phyloP scores from a whole-genome alignment of 2,329 filamentous ascomycete species.

The Pyrenophora teres region DNA sequence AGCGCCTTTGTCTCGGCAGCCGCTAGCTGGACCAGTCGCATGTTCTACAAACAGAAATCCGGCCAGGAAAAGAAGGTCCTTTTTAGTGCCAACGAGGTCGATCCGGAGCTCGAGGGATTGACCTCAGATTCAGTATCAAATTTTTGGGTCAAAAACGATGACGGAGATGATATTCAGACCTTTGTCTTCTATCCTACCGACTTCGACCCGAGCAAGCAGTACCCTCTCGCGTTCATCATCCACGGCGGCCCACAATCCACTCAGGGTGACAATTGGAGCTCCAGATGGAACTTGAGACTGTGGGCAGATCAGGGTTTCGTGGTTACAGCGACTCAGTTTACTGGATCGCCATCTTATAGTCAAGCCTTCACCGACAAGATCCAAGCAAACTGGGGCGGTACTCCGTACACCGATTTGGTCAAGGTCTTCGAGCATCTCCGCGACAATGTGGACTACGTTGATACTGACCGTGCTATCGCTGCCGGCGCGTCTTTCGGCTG shows the following conservation, averaged over 20 bases:
- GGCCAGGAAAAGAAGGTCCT: conserved; percentile 49
- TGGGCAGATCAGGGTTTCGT: conserved; percentile 89
- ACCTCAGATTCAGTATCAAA: conserved; percentile 65
- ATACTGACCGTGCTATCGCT: conserved; percentile 72
- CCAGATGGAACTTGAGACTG: conserved; percentile 80
- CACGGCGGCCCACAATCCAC: conserved; percentile 82
- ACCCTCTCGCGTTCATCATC: conserved; percentile 77
- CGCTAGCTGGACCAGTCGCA: conserved; percentile 39
- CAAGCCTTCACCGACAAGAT: conserved; percentile 79
- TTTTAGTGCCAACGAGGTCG: conserved; percentile 66
- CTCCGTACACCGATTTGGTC: conserved; percentile 81
- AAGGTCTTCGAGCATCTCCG: conserved; percentile 77
- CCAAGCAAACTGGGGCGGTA: conserved; percentile 78
- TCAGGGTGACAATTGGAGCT: conserved; percentile 76
- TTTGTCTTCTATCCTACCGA: conserved; percentile 66
- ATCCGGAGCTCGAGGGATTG: conserved; percentile 69
- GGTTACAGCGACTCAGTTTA: conserved; percentile 79
- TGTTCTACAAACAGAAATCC: conserved; percentile 38
- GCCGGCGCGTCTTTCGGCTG: conserved; percentile 63
- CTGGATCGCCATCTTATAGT: conserved; percentile 80
- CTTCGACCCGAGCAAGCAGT: conserved; percentile 73
- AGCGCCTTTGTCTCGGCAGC: conserved; percentile 51
- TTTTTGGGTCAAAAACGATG: conserved; percentile 71
- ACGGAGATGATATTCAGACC: conserved; percentile 63
- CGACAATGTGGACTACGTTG: conserved; percentile 67